These are phyloP conservation scores for Epichloe sibirici DNA, from an alignment of 2,329 filamentous ascomycete genomes.

Conservation along the genomic window DNA sequence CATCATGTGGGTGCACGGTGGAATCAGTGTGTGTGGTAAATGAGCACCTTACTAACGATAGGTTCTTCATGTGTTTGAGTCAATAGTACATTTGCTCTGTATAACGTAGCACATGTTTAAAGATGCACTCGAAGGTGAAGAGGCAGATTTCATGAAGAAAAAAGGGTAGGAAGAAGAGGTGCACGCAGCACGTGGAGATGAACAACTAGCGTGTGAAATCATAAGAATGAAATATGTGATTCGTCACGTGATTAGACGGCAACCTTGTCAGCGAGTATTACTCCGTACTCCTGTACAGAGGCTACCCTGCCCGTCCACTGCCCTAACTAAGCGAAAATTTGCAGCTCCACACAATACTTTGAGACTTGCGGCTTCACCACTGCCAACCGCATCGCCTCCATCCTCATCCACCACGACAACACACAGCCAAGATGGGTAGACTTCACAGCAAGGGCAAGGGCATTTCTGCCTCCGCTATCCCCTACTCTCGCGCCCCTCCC, in stretches of 20 bases:
- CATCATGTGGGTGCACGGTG: conserved; percentile 46
- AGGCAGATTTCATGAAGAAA: background rate
- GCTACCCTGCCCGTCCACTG: conserved; percentile 11
- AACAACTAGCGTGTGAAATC: background rate
- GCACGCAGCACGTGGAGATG: background rate
- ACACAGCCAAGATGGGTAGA: conserved; percentile 69
- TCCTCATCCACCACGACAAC: conserved; percentile 25
- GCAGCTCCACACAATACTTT: conserved; percentile 27
- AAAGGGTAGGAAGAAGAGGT: no score
- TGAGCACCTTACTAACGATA: conserved; percentile 6
- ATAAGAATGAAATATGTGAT: no score
- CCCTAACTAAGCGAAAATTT: conserved; percentile 37
- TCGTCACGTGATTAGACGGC: background rate
- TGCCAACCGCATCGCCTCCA: conserved; percentile 17
- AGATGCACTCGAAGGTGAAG: background rate
- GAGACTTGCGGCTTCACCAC: conserved; percentile 16
- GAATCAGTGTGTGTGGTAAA: background rate
- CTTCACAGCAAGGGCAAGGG: conserved; percentile 99
- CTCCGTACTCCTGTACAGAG: background rate
- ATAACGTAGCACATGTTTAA: background rate
- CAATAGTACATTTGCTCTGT: background rate
- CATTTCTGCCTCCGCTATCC: conserved; percentile 89
- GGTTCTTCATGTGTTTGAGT: background rate
- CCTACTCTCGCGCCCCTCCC: conserved; percentile 87
- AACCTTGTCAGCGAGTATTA: background rate